phyloP scores from a whole-genome alignment of 208 protist genomes.

The Herpetomonas tarakana region DNA sequence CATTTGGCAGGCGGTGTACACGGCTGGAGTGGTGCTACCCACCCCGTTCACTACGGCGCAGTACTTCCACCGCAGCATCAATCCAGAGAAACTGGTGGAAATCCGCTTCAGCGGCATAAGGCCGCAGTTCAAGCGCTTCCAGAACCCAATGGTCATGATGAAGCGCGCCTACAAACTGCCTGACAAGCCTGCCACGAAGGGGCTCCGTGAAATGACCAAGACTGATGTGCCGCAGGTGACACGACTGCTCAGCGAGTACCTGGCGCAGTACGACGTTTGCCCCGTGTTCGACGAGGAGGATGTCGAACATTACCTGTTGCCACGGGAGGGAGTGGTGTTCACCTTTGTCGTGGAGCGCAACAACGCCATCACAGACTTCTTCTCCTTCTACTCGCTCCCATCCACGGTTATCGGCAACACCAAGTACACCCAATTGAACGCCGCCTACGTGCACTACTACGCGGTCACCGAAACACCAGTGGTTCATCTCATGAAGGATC shows the following conservation, averaged over 20 bases:
- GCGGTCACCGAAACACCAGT: slow-evolving; percentile 84
- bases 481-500: slow-evolving; percentile 87
- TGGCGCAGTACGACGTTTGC: slow-evolving; percentile 76
- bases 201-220: slow-evolving; percentile 72
- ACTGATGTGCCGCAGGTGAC: slow-evolving; percentile 77
- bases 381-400: slow-evolving; percentile 97
- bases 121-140: slow-evolving; percentile 54
- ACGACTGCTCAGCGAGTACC: slow-evolving; percentile 78
- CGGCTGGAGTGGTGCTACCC: slow-evolving; percentile 95
- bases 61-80: slow-evolving; percentile 98
- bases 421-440: slow-evolving; percentile 92
- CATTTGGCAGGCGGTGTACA: slow-evolving; percentile 98
- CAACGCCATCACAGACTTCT: slow-evolving; percentile 93
- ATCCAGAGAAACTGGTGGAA: slow-evolving; percentile 97
- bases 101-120: slow-evolving; percentile 78
- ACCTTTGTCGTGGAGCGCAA: slow-evolving; percentile 94
- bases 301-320: slow-evolving; percentile 95
- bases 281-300: slow-evolving; percentile 93
- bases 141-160: slow-evolving; percentile 80
- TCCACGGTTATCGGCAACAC: slow-evolving; percentile 96
- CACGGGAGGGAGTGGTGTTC: slow-evolving; percentile 92
- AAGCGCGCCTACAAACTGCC: slow-evolving; percentile 76
- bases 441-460: slow-evolving; percentile 98
- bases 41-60: slow-evolving; percentile 92
- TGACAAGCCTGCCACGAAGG: slow-evolving; percentile 35